Base-by-base conservation (phyloP, 768 basidiomycete genomes). In the Termitomyces sp. region DNA sequence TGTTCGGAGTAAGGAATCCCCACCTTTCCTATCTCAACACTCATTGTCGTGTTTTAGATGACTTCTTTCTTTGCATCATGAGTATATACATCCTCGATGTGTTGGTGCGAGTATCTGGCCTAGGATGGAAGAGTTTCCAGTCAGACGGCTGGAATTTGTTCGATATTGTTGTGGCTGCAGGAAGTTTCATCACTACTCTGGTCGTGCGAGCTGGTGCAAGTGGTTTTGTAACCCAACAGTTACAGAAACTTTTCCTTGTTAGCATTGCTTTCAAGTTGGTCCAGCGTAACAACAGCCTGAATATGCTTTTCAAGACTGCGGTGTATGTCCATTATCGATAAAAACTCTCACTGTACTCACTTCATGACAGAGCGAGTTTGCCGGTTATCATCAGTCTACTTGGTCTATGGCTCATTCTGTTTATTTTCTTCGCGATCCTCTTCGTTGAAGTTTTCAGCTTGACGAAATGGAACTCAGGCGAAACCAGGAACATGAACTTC, bases 231-330 rank as follows among this genome's bases (percentile, higher is more conserved):
- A 74, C 79, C 18, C 75, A 86, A 60, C 88, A 92, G 60, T 76
- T 92, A 1, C 89, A 94, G 65, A 93, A 94, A 71, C 78, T 98
- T 10, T 98, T 98, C 72, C 80, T 98, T 29, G 94, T 95, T 64
- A 85, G 87, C 64, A 92, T 98, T 58, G 87, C 92, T 0, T 88
- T 98, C 80, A 98, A 98, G 70, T 82, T 98, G 12, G 91, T 97
- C 0, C 92, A 98, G 65, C 81, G 90, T 42, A 88, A 87, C 59
- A 86, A 92, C 65, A 85, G 84, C 60, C 76, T 98, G 60, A 98
- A 98, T 66, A 92, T 95, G 74, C 77, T 98, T 18, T 98, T 98
- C 82, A 98, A 98, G 75, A 97, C 94, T 18, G 90, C 92, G 5
- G 83, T 91, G 93, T 96, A 77, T 51, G 94, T 79, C 13, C 68